A percentile compares a stretch with the other conserved stretches of the same genome.
Evolutionary conservation across 148 eudicot genomes (phyloP).

Genomic region (Diospyros kaki): DNA sequence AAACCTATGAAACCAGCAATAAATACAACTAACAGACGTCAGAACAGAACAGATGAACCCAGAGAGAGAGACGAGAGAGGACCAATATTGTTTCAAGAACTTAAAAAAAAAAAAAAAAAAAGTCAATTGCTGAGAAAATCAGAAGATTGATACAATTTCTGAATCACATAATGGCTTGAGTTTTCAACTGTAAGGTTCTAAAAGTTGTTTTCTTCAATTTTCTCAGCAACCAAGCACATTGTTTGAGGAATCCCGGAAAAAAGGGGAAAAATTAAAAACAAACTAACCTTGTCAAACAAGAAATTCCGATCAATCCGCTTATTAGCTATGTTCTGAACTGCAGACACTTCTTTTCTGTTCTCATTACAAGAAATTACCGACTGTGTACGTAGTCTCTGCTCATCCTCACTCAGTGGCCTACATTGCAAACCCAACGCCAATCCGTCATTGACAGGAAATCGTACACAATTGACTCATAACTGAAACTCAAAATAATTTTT

Average conservation of each 20-base stretch:
- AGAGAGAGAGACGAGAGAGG: too few relatives aligned
- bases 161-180: neutral
- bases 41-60: too few relatives aligned
- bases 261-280: neutral
- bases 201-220: neutral
- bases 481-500: neutral
- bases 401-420: constrained; percentile 92
- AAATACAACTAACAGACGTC: too few relatives aligned
- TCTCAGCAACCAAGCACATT: neutral
- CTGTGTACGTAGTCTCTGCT: constrained; percentile 68
- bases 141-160: neutral
- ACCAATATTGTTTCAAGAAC: neutral
- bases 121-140: neutral
- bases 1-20: constrained; percentile 46
- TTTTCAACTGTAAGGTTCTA: neutral
- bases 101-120: neutral
- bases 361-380: constrained; percentile 80
- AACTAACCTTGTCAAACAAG: constrained; percentile 74
- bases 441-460: neutral
- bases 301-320: constrained; percentile 95
- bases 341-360: constrained; percentile 81
- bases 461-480: neutral
- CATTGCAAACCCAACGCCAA: constrained; percentile 10
- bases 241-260: neutral
- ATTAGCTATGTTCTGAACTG: constrained; percentile 85